Evolutionary conservation across 768 basidiomycete genomes (phyloP).

Genomic region (Pilatotrama ljubarskyi): DNA sequence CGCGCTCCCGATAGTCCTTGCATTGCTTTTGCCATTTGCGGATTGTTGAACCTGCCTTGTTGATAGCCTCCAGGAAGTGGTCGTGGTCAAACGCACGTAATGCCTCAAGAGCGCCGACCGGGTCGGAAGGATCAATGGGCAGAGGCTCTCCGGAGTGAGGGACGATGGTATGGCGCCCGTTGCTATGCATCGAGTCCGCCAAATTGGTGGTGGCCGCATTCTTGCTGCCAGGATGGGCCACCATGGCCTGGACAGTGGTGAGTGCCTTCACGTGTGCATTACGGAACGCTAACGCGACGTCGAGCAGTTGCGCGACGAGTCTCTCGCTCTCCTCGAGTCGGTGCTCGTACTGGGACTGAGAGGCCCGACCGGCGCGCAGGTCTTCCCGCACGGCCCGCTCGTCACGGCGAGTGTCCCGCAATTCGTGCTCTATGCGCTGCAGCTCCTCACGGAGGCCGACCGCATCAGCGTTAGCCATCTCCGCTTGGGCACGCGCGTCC

Average conservation of each 20-base stretch:
- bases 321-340: slow-evolving; percentile 64
- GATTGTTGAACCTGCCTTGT: slow-evolving; percentile 81
- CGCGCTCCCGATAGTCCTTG: slow-evolving; percentile 93
- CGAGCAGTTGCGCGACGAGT: slow-evolving; percentile 78
- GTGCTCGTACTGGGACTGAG: slow-evolving; percentile 67
- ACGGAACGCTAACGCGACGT: slow-evolving; percentile 77
- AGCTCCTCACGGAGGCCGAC: slow-evolving; percentile 72
- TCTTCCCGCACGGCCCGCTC: slow-evolving; percentile 76
- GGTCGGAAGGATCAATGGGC: slow-evolving; percentile 79
- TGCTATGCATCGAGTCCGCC: slow-evolving; percentile 50
- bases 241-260: slow-evolving; percentile 58
- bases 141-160: slow-evolving; percentile 59
- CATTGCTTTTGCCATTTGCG: slow-evolving; percentile 98
- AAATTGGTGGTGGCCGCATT: slow-evolving; percentile 40
- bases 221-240: slow-evolving; percentile 45
- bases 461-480: slow-evolving; percentile 68
- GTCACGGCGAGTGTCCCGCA: slow-evolving; percentile 63
- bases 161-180: slow-evolving; percentile 52
- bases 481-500: slow-evolving; percentile 58
- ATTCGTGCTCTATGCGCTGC: slow-evolving; percentile 66
- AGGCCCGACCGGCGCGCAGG: slow-evolving; percentile 64
- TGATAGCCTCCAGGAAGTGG: slow-evolving; percentile 79
- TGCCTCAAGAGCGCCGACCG: slow-evolving; percentile 63
- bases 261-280: slow-evolving; percentile 75
- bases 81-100: slow-evolving; percentile 81